These are phyloP conservation scores for Mucuna pruriens DNA, from an alignment of 306 rosid genomes.

Conservation along the genomic window DNA sequence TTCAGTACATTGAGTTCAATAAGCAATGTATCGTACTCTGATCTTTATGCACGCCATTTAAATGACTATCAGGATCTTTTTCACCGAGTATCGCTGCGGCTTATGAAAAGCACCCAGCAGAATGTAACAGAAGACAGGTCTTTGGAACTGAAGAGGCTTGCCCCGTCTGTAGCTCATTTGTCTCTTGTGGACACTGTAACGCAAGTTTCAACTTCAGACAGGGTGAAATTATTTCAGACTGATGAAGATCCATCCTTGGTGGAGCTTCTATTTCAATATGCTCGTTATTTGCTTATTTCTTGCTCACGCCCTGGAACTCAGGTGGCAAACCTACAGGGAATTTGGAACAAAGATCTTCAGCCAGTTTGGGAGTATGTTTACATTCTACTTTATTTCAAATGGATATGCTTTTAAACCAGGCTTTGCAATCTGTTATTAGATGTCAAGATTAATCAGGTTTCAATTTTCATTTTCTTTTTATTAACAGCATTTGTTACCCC, in stretches of 20 bases:
- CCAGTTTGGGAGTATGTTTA: slow-evolving; percentile 77
- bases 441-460: background rate
- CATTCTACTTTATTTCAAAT: slow-evolving; percentile 2
- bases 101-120: slow-evolving; percentile 47
- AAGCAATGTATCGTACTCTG: slow-evolving; percentile 52
- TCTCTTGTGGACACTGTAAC: slow-evolving; percentile 32
- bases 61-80: slow-evolving; percentile 75
- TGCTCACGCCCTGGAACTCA: slow-evolving; percentile 81
- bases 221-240: slow-evolving; percentile 72
- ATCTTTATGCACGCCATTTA: slow-evolving; percentile 63
- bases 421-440: background rate
- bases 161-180: background rate
- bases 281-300: slow-evolving; percentile 80
- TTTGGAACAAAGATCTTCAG: slow-evolving; percentile 72
- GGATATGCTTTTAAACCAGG: slow-evolving; percentile 20
- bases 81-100: slow-evolving; percentile 71
- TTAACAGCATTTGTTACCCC: background rate
- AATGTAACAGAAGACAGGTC: slow-evolving; percentile 17
- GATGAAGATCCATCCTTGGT: slow-evolving; percentile 84
- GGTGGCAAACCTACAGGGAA: slow-evolving; percentile 80
- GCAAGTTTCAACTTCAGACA: slow-evolving; percentile 62
- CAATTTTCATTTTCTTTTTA: background rate
- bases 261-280: slow-evolving; percentile 80
- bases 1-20: slow-evolving; percentile 46
- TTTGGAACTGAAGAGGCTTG: slow-evolving; percentile 33